Base-by-base conservation (phyloP, 208 protist species). In the Eutreptiella sp. region DNA sequence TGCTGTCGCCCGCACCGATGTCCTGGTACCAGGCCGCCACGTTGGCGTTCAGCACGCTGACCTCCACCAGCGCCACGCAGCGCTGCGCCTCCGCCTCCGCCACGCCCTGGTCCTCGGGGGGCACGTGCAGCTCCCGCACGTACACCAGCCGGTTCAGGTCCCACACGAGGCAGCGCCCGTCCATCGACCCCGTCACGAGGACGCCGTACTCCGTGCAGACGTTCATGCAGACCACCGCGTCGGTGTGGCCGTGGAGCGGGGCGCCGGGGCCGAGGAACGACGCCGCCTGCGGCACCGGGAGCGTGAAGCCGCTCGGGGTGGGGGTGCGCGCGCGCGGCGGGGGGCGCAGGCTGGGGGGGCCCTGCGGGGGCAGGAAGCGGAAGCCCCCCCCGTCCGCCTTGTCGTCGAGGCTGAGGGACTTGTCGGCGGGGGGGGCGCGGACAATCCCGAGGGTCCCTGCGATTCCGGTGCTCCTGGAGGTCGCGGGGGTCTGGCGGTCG, bases 131-230 rank as follows among this genome's bases (percentile, higher is more conserved):
- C 1, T n/a, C 3, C 31, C 53, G 19, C 3, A 66, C 5, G 31
- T 28, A 66, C 38, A 28, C 43, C 4, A 64, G 26, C 26, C 46
- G 1, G 33, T 36, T 41, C 19, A 66, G 38, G 27, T 66, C 60
- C 60, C 60, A 66, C 33, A 66, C 28, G 3, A 66, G 52, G 4
- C 38, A 2, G 11, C 5, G 32, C 26, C 5, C 14, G 47, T 66
- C 60, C 9, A 2, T 2, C 11, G 27, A 21, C 24, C 60, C 60
- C 38, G 50, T 54, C 4, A 66, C 21, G 32, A 66, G 52, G 2
- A 63, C 42, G 14, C 21, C 19, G 27, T 46, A 66, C 26, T 63
- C 50, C 35, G 7, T 26, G 3, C 14, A 64, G 1, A 66, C 31
- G 1, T 2, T 1, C 2, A 66, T 11, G 34, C n/a, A 66, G 2